phyloP scores from a whole-genome alignment of 305 asterid species.

The Andrographis paniculata region DNA sequence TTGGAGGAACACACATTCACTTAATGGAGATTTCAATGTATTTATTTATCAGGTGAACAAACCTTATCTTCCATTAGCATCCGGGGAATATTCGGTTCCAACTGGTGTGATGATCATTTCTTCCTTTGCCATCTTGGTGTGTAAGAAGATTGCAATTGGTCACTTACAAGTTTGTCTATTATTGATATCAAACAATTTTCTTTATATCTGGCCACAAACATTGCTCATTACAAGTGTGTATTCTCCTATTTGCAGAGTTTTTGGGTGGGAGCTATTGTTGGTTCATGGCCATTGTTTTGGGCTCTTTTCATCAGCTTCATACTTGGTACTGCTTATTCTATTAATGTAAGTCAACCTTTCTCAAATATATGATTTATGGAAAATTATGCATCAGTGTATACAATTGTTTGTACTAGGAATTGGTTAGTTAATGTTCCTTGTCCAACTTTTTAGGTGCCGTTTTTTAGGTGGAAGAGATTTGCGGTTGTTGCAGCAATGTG shows the following conservation, averaged over 20 bases:
- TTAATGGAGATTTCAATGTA: no score
- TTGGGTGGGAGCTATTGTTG: slow-evolving; percentile 77
- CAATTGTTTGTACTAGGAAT: not conserved
- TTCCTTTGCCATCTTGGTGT: slow-evolving; percentile 74
- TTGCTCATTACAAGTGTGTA: not conserved
- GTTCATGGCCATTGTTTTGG: slow-evolving; percentile 85
- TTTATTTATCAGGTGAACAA: slow-evolving; percentile 80
- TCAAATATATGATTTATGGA: not conserved
- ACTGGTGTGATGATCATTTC: slow-evolving; percentile 67
- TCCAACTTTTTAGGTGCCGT: slow-evolving; percentile 47
- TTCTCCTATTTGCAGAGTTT: slow-evolving; percentile 50
- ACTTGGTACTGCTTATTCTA: slow-evolving; percentile 94
- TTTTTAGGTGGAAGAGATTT: slow-evolving; percentile 96
- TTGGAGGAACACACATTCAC: not conserved
- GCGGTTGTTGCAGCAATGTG: slow-evolving; percentile 95
- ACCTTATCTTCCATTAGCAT: slow-evolving; percentile 97
- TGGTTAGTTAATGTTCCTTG: not conserved
- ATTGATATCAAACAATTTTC: no score
- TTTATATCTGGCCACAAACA: not conserved
- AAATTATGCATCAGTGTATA: not conserved
- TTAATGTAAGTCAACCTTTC: slow-evolving; percentile 54
- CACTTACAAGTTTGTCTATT: not conserved
- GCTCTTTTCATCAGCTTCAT: slow-evolving; percentile 83
- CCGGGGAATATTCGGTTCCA: slow-evolving; percentile 85
- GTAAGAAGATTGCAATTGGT: slow-evolving; percentile 6